Evolutionary conservation across 2,329 filamentous ascomycete species (phyloP), one percentile per base, ranked within the genome.

Genomic region (Ophiocordyceps polyrhachis-furcata): DNA sequence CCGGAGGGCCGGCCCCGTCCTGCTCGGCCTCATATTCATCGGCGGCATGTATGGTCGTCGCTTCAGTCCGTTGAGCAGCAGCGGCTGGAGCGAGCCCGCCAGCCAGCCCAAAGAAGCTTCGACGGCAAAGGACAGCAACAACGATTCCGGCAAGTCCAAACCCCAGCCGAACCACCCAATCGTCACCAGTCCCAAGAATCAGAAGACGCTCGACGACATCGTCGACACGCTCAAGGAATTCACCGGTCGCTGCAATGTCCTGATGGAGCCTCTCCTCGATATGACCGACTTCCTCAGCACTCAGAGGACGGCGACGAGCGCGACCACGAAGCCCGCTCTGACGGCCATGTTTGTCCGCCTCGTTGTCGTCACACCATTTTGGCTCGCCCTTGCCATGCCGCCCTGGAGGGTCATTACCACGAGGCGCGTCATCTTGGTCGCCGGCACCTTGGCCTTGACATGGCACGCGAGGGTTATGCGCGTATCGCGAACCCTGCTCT

Each of bases 171-270:
- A 62, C 19, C 58, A 62, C 32, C 72, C 69, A 9, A 83, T 86
- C 53, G 58, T 64, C 15, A 75, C 72, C 7, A 78, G 73, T 48
- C 81, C 79, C 40, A 79, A 81, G 48, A 84, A 91, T 54, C 85
- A 94, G 56, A 95, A 95, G 67, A 95, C 87, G 43, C 64, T 98
- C 44, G 91, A 98, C 59, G 91, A 98, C 64, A 98, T 98, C 48
- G 83, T 98, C 46, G 88, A 96, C 53, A 93, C 85, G 0, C 66
- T 98, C 41, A 86, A 87, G 59, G 79, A 87, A 51, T 85, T 98
- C 53, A 96, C 89, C 0, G 83, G 81, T 5, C 75, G 91, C 43
- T 95, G 91, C 62, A 94, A 95, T 60, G 81, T 94, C 44, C 68
- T 98, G 17, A 71, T 96, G 44, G 88, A 95, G 54, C 91, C 91